Evolutionary conservation across 225 moss, liverwort and hornwort species (phyloP).

Genomic region (Thuidium tamariscinum): DNA sequence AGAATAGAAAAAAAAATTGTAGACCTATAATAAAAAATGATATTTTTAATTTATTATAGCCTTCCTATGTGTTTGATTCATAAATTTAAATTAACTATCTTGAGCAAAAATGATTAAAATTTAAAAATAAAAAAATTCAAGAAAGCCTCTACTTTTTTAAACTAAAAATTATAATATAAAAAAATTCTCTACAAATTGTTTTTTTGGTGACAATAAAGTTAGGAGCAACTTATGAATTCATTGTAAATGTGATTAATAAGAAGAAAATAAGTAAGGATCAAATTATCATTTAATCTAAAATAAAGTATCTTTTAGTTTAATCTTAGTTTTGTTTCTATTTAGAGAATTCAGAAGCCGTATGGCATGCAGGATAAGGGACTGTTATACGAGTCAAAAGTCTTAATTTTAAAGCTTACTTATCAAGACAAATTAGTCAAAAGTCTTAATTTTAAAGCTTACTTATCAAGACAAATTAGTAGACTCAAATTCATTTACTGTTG

Average conservation of each 20-base stretch:
- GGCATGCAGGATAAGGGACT: accelerated
- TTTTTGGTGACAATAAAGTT: accelerated
- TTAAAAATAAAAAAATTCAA: not conserved
- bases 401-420: accelerated
- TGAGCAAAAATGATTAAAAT: not conserved
- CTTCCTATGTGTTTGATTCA: not conserved
- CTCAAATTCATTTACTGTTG: not conserved
- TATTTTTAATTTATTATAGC: too few species aligned
- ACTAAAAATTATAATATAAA: too few species aligned
- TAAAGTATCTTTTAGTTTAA: not conserved
- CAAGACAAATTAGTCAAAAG: accelerated
- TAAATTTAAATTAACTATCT: not conserved
- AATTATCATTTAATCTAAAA: not conserved
- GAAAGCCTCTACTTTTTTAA: accelerated
- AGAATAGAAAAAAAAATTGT: not conserved
- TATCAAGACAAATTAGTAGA: accelerated
- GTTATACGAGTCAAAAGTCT: accelerated
- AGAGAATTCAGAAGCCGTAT: accelerated
- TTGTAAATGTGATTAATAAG: accelerated
- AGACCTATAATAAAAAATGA: too few species aligned
- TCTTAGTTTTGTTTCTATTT: not conserved
- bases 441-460: not conserved
- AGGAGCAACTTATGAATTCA: accelerated
- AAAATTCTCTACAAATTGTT: accelerated
- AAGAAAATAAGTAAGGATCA: accelerated